Conservation (phyloP, 2,329 filamentous ascomycete species). For the Dactylellina sp. region DNA sequence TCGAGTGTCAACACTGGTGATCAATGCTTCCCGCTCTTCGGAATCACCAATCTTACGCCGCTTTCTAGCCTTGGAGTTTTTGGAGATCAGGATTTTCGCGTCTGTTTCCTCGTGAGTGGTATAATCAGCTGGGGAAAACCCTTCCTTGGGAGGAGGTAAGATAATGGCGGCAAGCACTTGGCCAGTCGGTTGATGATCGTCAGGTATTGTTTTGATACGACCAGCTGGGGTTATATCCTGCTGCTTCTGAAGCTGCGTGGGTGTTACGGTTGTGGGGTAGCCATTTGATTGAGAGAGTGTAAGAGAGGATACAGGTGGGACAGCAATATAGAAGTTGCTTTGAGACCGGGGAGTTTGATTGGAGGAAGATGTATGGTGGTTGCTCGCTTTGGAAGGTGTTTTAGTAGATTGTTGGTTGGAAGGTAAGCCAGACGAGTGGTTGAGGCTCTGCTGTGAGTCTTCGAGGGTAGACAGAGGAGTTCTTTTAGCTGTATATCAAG, state of each 20-base stretch:
- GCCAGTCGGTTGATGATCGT: conserved; percentile 40
- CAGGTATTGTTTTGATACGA: conserved; percentile 14
- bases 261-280: conserved; percentile 27
- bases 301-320: conserved; percentile 44
- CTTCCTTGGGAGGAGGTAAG: conserved; percentile 58
- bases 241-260: conserved; percentile 12
- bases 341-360: conserved; percentile 36
- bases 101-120: conserved; percentile 32
- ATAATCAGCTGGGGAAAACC: conserved; percentile 41
- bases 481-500: conserved; percentile 16
- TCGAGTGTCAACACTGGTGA: conserved; percentile 79
- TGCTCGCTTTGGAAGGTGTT: conserved; percentile 15
- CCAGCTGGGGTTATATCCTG: conserved; percentile 10
- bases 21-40: conserved; percentile 70
- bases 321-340: conserved; percentile 55
- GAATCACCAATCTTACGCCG: conserved; percentile 67
- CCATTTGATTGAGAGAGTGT: conserved; percentile 26
- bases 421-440: conserved; percentile 10
- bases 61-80: conserved; percentile 39
- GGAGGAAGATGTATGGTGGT: conserved; percentile 21
- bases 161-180: conserved; percentile 57
- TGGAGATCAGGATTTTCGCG: conserved; percentile 26
- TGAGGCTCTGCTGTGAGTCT: conserved; percentile 36
- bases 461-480: conserved; percentile 38
- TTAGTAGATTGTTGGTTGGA: conserved; percentile 2